phyloP scores from a whole-genome alignment of 768 basidiomycete species.

The Collybiopsis luxurians region DNA sequence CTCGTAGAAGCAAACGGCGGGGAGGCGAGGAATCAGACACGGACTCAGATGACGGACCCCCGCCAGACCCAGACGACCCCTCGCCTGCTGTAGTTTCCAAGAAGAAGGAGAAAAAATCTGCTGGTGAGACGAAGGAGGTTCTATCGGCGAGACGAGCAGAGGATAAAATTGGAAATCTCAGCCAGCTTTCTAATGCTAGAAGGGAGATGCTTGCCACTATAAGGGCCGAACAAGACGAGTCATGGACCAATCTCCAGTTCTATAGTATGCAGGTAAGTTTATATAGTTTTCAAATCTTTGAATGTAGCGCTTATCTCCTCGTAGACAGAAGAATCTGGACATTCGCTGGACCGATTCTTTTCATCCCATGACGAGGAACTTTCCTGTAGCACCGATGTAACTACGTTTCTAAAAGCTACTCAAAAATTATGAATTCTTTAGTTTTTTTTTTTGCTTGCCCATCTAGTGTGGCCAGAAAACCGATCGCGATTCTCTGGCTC shows the following conservation, averaged over 20 bases:
- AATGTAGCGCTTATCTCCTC: conserved; percentile 9
- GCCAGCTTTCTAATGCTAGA: conserved; percentile 63
- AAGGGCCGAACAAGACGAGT: conserved; percentile 74
- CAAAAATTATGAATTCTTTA: conserved; percentile 39
- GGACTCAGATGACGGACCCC: conserved; percentile 77
- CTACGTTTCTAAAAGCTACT: conserved; percentile 57
- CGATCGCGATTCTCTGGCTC: conserved; percentile 1
- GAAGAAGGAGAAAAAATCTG: conserved; percentile 64
- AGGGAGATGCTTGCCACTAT: conserved; percentile 78
- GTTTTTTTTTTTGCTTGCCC: not conserved
- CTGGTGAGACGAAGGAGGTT: conserved; percentile 67
- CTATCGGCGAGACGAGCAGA: conserved; percentile 71
- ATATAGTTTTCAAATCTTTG: not conserved
- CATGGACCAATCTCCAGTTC: conserved; percentile 69
- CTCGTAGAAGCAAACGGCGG: conserved; percentile 57
- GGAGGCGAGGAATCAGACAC: conserved; percentile 55
- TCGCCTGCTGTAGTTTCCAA: conserved; percentile 23
- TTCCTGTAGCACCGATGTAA: conserved; percentile 53
- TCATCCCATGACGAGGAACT: conserved; percentile 51
- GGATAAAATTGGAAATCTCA: conserved; percentile 45
- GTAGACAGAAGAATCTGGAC: conserved; percentile 57
- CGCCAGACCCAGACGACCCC: conserved; percentile 74
- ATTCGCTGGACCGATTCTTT: conserved; percentile 60
- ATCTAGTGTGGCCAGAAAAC: not conserved
- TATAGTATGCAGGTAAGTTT: conserved; percentile 58